Evolutionary conservation across 2,329 filamentous ascomycete species (phyloP), one percentile per base, ranked within the genome.

Genomic region (Fusarium virguliforme): DNA sequence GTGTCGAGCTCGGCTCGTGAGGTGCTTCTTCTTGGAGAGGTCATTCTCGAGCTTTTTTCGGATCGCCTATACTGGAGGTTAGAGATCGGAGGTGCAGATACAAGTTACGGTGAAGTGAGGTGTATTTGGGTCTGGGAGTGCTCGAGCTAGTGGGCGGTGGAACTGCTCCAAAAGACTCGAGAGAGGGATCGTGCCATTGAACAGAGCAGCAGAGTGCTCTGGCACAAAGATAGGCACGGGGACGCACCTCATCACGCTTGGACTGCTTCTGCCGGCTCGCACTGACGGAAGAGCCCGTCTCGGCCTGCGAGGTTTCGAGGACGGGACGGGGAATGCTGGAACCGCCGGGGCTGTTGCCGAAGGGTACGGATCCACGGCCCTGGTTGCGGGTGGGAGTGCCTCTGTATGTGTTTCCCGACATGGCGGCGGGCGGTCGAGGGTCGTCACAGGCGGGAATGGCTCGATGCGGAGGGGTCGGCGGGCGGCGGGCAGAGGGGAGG

Each of bases 21-120:
- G 88, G 79, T 94, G 90, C 84, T 94, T 97, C 90, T 98, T 98
- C 87, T 98, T 98, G 88, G 90, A 97, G 84, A 99, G 91, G 81
- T 99, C 96, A 79, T 89, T 95, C 86, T 99, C 96, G 86, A 99
- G 92, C 86, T 98, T 98, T 79, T 91, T 91, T 78, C 96, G 94
- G 80, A 99, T 98, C 58, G 96, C 96, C 96, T 98, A 79, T 71
- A 71, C 70, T 65, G 26, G 43, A 48, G 60, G 66, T 77, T 65
- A 75, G 72, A 37, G 50, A 41, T 38, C 32, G 18, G 28, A 28
- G 37, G 53, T 50, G 18, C 46, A 35, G 40, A 70, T 60, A 15
- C 51, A 50, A 51, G 38, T n/a, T 37, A 61, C 32, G 57, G 34
- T 65, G 60, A 73, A 60, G 50, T 55, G 60, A 73, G 67, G 50